A percentile compares a stretch with the other conserved stretches of the same genome.
Conservation (phyloP, 345 rosid species). For the Linum usitatissimum region DNA sequence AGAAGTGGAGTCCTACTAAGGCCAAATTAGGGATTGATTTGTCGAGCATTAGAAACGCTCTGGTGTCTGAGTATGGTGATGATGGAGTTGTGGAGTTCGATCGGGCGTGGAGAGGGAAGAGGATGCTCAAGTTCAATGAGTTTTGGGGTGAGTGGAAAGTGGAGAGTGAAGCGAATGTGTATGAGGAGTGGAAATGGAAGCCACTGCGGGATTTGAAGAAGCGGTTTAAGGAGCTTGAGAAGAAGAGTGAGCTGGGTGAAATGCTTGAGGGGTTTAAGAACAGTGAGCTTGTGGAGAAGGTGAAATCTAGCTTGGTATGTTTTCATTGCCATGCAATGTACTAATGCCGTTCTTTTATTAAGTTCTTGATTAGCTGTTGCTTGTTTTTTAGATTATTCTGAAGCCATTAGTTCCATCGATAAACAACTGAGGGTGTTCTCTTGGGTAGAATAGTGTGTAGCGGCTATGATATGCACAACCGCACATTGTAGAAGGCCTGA, state of each 20-base stretch:
- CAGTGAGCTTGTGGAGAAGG: slow-evolving; percentile 68
- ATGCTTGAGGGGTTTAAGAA: slow-evolving; percentile 59
- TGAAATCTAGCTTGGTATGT: slow-evolving; percentile 81
- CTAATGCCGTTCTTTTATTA: too few species aligned
- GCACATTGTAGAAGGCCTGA: too few species aligned
- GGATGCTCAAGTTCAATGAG: slow-evolving; percentile 36
- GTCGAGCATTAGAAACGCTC: slow-evolving; percentile 69
- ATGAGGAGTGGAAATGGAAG: slow-evolving; percentile 47
- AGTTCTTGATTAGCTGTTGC: too few species aligned
- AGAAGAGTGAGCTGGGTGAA: slow-evolving; percentile 46
- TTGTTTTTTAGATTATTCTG: too few species aligned
- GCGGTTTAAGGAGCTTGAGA: slow-evolving; percentile 72
- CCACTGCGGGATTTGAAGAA: slow-evolving; percentile 63
- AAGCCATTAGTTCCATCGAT: too few species aligned
- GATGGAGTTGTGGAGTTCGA: slow-evolving; percentile 34
- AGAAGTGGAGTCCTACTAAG: slow-evolving; percentile 60
- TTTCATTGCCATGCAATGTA: not conserved
- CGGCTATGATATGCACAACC: too few species aligned
- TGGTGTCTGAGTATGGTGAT: slow-evolving; percentile 38
- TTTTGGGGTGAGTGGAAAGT: slow-evolving; percentile 35
- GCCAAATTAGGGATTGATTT: slow-evolving; percentile 67
- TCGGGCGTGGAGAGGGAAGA: slow-evolving; percentile 38
- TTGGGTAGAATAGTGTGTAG: too few species aligned
- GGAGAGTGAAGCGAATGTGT: slow-evolving; percentile 15
- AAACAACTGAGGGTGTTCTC: too few species aligned